Base-by-base conservation (phyloP, 768 basidiomycete genomes). In the Amylocystis lapponica region DNA sequence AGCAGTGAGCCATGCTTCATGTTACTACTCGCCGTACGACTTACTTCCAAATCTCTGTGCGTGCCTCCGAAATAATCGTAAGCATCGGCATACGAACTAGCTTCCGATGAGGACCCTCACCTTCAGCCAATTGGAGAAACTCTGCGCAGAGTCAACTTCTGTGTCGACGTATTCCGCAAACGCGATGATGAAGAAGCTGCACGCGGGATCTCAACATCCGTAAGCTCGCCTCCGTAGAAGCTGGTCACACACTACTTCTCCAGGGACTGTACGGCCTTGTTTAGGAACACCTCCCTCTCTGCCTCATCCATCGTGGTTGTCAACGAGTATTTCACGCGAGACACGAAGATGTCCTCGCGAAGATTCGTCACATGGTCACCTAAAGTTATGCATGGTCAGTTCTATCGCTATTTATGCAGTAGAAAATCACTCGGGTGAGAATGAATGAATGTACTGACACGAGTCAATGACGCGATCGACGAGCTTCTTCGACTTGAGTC, bases 11-110 rank as follows among this genome's bases (percentile, higher is more conserved):
- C 35, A 34, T 2, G 22, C 20, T 3, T 29, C n/a, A 20, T 17
- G 7, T 25, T 4, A 27, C 11, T 30, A 38, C 9, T 20, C 2
- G 29, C 4, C 4, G 17, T 35, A 5, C n/a, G 4, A 62, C 86
- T 61, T 57, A 91, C 92, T 89, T 96, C 81, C 86, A 90, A 14
- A 99, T 90, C 59, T 98, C 96, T 2, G 86, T 81, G 32, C 95
- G 75, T 2, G 79, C 66, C 80, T 86, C n/a, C n/a, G 44, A 9
- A 32, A 26, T 12, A 22, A 21, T 27, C 13, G 30, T 32, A 6
- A 38, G 34, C 33, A 33, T 21, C 12, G 13, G 5, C 30, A 11
- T 34, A 33, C 21, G 30, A 34, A 12, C 17, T 44, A 19, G 7
- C n/a, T n/a, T n/a, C n/a, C 6, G 27, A 42, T 14, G 26, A 16